phyloP scores from a whole-genome alignment of 352 stramenopile genomes.

The Pythium brachiatum region DNA sequence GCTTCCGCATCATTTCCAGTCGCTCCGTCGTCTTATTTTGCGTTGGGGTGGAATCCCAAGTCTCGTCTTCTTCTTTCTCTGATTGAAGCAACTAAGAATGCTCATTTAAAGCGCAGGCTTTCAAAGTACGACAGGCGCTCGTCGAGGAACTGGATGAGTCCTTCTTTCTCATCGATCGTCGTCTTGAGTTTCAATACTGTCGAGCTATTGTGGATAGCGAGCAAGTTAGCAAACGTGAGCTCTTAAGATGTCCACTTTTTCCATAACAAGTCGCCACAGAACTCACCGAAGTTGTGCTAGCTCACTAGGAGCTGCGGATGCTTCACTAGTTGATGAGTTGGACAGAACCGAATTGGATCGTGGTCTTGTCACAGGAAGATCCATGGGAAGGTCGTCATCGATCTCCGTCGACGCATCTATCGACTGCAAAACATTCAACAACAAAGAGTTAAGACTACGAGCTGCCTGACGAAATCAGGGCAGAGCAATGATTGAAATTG shows the following conservation, averaged over 20 bases:
- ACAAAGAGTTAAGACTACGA: background rate
- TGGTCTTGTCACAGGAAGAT: background rate
- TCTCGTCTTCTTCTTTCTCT: too few species aligned
- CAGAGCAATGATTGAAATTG: background rate
- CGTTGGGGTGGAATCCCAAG: too few species aligned
- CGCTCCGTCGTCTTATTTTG: background rate
- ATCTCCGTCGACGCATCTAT: slow-evolving; percentile 13
- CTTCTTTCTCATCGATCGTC: slow-evolving; percentile 56
- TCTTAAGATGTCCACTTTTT: too few species aligned
- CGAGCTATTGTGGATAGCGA: slow-evolving; percentile 38
- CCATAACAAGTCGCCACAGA: background rate
- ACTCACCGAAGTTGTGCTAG: slow-evolving; percentile 16
- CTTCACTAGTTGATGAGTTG: background rate
- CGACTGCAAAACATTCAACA: slow-evolving; percentile 2
- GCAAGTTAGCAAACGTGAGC: too few species aligned
- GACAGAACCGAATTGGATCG: background rate
- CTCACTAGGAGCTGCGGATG: slow-evolving; percentile 7
- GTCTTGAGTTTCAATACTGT: slow-evolving; percentile 55
- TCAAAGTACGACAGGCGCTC: slow-evolving; percentile 50
- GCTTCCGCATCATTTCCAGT: background rate
- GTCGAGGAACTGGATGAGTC: slow-evolving; percentile 56
- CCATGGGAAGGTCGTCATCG: background rate
- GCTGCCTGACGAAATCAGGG: background rate
- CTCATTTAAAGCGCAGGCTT: slow-evolving; percentile 23
- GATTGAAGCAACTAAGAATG: too few species aligned